Evolutionary conservation across 1,139 yeast species (phyloP), one percentile per base, ranked within the genome.

Genomic region (Saccharomycopsis hybrid): DNA sequence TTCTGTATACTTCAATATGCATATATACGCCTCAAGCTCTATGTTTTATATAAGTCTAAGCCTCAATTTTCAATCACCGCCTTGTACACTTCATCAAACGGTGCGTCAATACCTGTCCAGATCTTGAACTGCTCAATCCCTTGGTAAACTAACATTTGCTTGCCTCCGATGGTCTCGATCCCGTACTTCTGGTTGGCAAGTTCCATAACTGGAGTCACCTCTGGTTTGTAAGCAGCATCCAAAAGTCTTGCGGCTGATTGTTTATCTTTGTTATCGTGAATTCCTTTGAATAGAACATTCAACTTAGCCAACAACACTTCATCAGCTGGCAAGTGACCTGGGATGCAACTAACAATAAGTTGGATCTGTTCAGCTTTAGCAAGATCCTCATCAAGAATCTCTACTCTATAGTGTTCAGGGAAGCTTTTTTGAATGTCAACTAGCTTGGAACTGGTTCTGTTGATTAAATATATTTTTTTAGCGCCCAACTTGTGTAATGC

Each of bases 151-250:
- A 92, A 75, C 95, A 92, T 86, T 60, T 88, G 89, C 41, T 84
- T 81, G 24, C 98, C 98, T 29, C 92, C 87, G 57, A 90, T 76
- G 13, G 82, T 82, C 31, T 71, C 73, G 13, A 70, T 68, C 9
- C 44, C 43, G n/a, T n/a, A n/a, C 58, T 76, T 70, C 42, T 76
- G 77, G 41, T 65, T 63, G 1, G 97, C 96, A 43, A 85, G 63
- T 60, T 72, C 71, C 96, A 90, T 89, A 50, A 90, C 71, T 5
- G 95, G 94, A 0, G 97, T 90, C 9, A 82, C 72, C 38, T 78
- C 69, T 24, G 97, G 97, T 65, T 87, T 88, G 71, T 92, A 92
- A 27, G 97, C 95, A 38, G 97, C 97, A 60, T 92, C 98, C 51
- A 92, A 69, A 44, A 92, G 71, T 4, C 79, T 71, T 28, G 86